Base-by-base conservation (phyloP, 306 rosid genomes). In the Quercus robur region DNA sequence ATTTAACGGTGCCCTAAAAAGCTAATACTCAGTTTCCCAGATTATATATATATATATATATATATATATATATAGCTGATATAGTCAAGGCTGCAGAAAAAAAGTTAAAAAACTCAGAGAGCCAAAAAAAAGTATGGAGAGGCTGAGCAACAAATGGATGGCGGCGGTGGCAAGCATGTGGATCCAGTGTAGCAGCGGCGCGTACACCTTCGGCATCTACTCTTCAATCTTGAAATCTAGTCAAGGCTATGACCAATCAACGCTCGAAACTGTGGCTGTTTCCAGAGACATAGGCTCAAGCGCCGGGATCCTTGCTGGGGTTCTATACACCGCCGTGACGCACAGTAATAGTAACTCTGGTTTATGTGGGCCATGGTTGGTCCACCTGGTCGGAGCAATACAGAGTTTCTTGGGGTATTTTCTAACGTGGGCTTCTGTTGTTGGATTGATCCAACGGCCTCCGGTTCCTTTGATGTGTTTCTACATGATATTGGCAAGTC, bases 211-310 rank as follows among this genome's bases (percentile, higher is more conserved):
- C 82, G 79, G 94, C 83, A 84, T 94, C 84, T 93, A 94, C 83
- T 93, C 99, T 51, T 59, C 94, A 0, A 81, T 82, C 0, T 90
- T 95, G 81, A 95, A 95, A 73, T 87, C 98, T 9, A 62, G 85
- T 6, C 98, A 93, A 30, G 85, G 86, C 63, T 93, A 93, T 82
- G 91, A 91, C 35, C 97, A 95, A 80, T 91, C 96, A 55, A 93
- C 97, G 4, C 95, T 95, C 76, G 97, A 93, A 80, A 87, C 93
- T 26, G 94, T 95, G 25, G 91, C 97, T n/a, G 96, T 95, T 68
- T 95, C 90, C 93, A 93, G 88, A 20, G 97, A 93, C 84, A 85
- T 93, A 57, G 99, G 98, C 1, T 94, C 91, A 35, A 93, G 89
- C 87, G 90, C 87, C 33, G 99, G 98, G 44, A 49, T 90, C 66